A percentile compares a stretch with the other conserved stretches of the same genome.
Evolutionary conservation across 129 eudicot genomes (phyloP).

Genomic region (Pseudognaphalium luteoalbum): DNA sequence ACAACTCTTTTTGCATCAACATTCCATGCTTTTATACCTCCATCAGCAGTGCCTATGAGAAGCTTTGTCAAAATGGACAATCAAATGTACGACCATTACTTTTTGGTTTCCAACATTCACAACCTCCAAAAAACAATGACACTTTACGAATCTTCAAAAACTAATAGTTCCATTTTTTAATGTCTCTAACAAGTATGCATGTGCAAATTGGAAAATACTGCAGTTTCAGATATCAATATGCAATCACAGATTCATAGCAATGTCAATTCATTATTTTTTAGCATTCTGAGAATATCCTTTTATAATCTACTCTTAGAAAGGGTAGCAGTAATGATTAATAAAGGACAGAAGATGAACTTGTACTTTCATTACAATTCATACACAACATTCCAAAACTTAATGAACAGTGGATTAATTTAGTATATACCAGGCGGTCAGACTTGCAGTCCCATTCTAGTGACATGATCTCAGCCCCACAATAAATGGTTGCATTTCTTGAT

Average conservation of each 20-base stretch:
- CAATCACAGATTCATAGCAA: neutral
- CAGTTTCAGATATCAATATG: neutral
- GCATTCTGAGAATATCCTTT: neutral
- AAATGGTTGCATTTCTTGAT: slow-evolving; percentile 96
- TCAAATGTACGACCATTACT: slow-evolving; percentile 36
- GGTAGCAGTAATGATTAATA: neutral
- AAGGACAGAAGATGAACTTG: neutral
- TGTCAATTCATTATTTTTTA: neutral
- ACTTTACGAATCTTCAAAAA: neutral
- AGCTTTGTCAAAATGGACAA: slow-evolving; percentile 78
- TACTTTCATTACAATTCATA: slow-evolving; percentile 8
- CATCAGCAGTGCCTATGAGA: slow-evolving; percentile 98
- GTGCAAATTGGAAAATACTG: neutral
- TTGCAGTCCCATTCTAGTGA: slow-evolving; percentile 99
- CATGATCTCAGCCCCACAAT: slow-evolving; percentile 95
- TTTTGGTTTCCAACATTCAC: slow-evolving; percentile 31
- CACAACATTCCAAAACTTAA: neutral
- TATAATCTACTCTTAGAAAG: neutral
- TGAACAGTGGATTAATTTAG: neutral
- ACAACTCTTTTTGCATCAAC: slow-evolving; percentile 98
- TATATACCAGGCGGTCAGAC: slow-evolving; percentile 91
- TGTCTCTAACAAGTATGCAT: neutral
- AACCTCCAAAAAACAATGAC: slow-evolving; percentile 27
- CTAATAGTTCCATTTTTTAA: neutral
- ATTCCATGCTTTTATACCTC: slow-evolving; percentile 99